phyloP scores from a whole-genome alignment of 2,329 filamentous ascomycete genomes.

The Nothophaeocryptopus gaeumannii region DNA sequence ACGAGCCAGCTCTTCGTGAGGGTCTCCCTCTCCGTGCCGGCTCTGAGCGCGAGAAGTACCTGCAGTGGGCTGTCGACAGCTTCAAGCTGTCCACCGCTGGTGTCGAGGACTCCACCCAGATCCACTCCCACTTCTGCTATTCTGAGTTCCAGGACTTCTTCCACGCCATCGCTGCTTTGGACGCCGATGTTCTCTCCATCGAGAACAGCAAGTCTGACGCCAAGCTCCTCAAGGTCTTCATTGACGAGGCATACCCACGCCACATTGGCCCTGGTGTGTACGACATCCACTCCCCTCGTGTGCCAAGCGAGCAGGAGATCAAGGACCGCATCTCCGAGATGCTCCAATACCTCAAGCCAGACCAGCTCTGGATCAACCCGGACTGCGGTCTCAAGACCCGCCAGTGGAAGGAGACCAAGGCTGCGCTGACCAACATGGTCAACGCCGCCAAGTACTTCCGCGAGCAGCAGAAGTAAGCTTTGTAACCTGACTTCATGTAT shows the following conservation, averaged over 20 bases:
- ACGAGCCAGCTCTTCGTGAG: conserved; percentile 98
- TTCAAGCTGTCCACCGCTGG: conserved; percentile 95
- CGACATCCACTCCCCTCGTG: conserved; percentile 98
- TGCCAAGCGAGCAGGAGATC: conserved; percentile 97
- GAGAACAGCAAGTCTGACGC: conserved; percentile 99
- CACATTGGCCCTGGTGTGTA: conserved; percentile 98
- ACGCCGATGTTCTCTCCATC: conserved; percentile 96
- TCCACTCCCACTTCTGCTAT: conserved; percentile 99
- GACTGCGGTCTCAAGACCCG: conserved; percentile 99
- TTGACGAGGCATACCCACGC: conserved; percentile 93
- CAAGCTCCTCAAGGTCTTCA: conserved; percentile 98
- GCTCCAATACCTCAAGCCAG: conserved; percentile 90
- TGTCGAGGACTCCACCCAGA: conserved; percentile 94
- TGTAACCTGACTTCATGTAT: conserved; percentile 8
- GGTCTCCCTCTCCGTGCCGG: conserved; percentile 94
- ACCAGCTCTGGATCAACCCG: conserved; percentile 99
- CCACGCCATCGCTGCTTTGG: conserved; percentile 97
- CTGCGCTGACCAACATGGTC: conserved; percentile 92
- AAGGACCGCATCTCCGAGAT: conserved; percentile 97
- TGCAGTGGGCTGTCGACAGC: conserved; percentile 94
- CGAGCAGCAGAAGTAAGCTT: conserved; percentile 48
- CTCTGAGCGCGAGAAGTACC: conserved; percentile 93
- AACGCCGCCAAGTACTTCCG: conserved; percentile 97
- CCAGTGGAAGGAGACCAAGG: conserved; percentile 98
- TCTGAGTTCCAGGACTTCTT: conserved; percentile 99